A percentile compares a stretch with the other conserved stretches of the same genome.
Conservation (phyloP, 768 basidiomycete genomes). For the Cantharellus cinnabarinus region DNA sequence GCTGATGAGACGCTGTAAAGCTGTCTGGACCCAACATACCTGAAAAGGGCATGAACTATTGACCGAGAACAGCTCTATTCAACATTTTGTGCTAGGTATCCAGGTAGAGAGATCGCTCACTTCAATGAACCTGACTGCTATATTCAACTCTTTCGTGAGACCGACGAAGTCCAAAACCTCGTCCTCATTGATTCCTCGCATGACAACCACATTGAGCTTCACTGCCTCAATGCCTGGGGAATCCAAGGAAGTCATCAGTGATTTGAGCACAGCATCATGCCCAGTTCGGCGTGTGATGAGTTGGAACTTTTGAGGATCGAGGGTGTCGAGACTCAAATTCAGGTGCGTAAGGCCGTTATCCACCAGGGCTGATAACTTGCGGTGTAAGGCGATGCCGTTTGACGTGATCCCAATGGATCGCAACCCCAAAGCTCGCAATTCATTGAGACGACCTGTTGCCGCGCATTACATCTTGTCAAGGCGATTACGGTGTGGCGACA, state of each 20-base stretch:
- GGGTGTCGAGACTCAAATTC: slow-evolving; percentile 51
- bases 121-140: slow-evolving; percentile 75
- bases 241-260: slow-evolving; percentile 40
- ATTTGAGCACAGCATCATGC: slow-evolving; percentile 50
- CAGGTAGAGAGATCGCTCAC: background rate
- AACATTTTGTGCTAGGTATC: background rate
- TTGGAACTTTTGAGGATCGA: slow-evolving; percentile 75
- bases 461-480: background rate
- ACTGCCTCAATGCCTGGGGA: slow-evolving; percentile 27
- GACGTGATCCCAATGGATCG: slow-evolving; percentile 69
- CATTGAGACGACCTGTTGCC: slow-evolving; percentile 34
- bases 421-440: slow-evolving; percentile 39
- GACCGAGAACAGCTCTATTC: background rate
- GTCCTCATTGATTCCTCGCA: slow-evolving; percentile 63
- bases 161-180: slow-evolving; percentile 65
- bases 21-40: slow-evolving; percentile 23
- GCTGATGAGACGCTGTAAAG: background rate
- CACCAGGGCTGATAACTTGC: slow-evolving; percentile 47
- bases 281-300: slow-evolving; percentile 62
- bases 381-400: slow-evolving; percentile 59
- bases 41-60: slow-evolving; percentile 70
- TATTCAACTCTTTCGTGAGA: slow-evolving; percentile 38
- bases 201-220: slow-evolving; percentile 71
- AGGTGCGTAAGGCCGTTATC: slow-evolving; percentile 59
- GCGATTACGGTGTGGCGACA: background rate